Evolutionary conservation across 371 early-diverging fungal species (phyloP), one percentile per base, ranked within the genome.

Genomic region (Mucor ambiguus): DNA sequence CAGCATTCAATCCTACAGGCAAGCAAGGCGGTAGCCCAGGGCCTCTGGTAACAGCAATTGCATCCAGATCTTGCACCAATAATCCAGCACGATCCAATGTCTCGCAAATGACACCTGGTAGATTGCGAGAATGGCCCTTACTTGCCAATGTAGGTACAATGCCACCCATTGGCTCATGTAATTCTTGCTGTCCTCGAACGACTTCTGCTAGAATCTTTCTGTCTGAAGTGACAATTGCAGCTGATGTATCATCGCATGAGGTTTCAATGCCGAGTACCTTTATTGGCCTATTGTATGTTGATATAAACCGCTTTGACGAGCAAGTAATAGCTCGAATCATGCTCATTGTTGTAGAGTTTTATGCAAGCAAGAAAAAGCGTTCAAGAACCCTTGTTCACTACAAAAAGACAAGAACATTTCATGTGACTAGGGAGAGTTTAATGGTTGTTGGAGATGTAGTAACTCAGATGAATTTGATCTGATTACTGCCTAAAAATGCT

Each of bases 201-300:
- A 84, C 84, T 69, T 93, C 90, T 35, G 87, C 71, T 7, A 92
- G 76, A 61, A 94, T 89, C 32, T 68, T 66, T 10, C 93, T 79
- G 63, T 90, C 86, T 6, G 90, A 85, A 16, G 82, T 84, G n/a
- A 94, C 92, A 46, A 94, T 79, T 2, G 93, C 91, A 12, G 90
- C 92, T 6, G 90, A 89, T 8, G 94, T 93, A 69, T 94, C 95
- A 70, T 94, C 95, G 73, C 94, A 94, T 7, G 92, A 91, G 12
- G 93, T 89, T 63, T 93, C 93, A 55, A 94, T 88, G 9, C 92
- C 94, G 5, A 93, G 80, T 14, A 90, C 82, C 52, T 68, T 78
- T 28, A 79, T 58, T 2, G 76, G 71, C 24, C 69, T 54, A 20
- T 43, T n/a, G 12, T 10, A 43, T 12, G 46, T 66, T 43, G 60